Evolutionary conservation across 176 grass and related monocot genomes (phyloP).

Genomic region (Aegilops longissima): DNA sequence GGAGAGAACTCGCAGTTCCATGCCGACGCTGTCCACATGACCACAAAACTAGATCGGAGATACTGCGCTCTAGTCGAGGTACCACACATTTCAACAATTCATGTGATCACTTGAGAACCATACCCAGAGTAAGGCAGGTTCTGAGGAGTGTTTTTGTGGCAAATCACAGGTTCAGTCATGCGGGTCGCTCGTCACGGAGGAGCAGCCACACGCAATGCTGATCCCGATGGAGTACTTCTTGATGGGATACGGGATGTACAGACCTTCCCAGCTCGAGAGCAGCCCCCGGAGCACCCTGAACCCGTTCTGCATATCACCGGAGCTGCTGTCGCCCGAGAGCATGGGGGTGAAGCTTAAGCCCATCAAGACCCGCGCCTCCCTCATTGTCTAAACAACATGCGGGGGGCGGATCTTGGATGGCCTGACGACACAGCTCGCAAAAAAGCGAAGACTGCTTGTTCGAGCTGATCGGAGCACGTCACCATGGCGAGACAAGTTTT

Average conservation of each 20-base stretch:
- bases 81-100: neutral
- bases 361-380: conserved; percentile 79
- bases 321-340: conserved; percentile 94
- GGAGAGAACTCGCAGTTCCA: conserved; percentile 87
- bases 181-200: conserved; percentile 84
- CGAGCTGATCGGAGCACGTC: conserved; percentile 28
- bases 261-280: conserved; percentile 56
- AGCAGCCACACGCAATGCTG: conserved; percentile 92
- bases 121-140: neutral
- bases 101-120: neutral
- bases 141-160: conserved; percentile 4
- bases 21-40: conserved; percentile 75
- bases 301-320: conserved; percentile 74
- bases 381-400: conserved; percentile 37
- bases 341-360: conserved; percentile 99
- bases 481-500: conserved; percentile 35
- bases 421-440: conserved; percentile 26
- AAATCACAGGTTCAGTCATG: conserved; percentile 83
- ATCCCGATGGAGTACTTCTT: conserved; percentile 95
- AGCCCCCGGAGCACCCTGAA: conserved; percentile 75
- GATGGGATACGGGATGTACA: conserved; percentile 80
- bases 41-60: conserved; percentile 70
- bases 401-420: neutral
- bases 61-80: conserved; percentile 93
- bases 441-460: conserved; percentile 27